Evolutionary conservation across 2,329 filamentous ascomycete genomes (phyloP).

Genomic region (Colletotrichum limetticola): DNA sequence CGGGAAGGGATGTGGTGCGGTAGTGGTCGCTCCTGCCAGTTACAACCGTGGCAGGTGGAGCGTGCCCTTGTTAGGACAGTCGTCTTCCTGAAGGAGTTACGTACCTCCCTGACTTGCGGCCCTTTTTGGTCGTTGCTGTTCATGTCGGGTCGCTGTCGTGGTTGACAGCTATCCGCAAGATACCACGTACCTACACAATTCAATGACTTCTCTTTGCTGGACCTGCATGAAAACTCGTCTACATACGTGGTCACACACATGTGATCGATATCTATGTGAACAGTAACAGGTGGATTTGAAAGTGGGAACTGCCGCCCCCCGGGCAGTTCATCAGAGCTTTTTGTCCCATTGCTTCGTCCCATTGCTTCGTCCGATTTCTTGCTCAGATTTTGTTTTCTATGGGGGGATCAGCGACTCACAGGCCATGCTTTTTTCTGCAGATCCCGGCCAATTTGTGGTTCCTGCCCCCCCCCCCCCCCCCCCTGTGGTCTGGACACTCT

Average conservation of each 20-base stretch:
- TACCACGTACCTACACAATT: background rate
- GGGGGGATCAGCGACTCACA: constrained; percentile 20
- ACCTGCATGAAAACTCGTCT: background rate
- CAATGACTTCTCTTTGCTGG: background rate
- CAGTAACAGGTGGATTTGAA: background rate
- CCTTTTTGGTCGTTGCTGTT: background rate
- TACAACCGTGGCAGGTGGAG: constrained; percentile 15
- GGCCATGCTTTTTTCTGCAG: constrained; percentile 20
- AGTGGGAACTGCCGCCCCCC: constrained; percentile 12
- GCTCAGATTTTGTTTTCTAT: background rate
- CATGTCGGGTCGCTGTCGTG: background rate
- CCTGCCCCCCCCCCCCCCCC: background rate
- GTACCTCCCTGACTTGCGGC: background rate
- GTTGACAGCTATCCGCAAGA: background rate
- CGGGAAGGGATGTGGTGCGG: constrained; percentile 26
- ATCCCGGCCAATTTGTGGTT: constrained; percentile 26
- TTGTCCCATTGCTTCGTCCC: background rate
- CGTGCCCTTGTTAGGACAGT: background rate
- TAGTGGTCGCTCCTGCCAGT: constrained; percentile 5
- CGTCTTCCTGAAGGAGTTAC: background rate
- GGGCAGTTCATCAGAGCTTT: constrained; percentile 24
- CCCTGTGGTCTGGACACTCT: constrained; percentile 20
- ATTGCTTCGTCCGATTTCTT: constrained; percentile 15
- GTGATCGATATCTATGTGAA: background rate
- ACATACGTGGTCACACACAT: background rate